Evolutionary conservation across 805 yeast species (phyloP).

Genomic region (Saccharomycopsis lassenensis): DNA sequence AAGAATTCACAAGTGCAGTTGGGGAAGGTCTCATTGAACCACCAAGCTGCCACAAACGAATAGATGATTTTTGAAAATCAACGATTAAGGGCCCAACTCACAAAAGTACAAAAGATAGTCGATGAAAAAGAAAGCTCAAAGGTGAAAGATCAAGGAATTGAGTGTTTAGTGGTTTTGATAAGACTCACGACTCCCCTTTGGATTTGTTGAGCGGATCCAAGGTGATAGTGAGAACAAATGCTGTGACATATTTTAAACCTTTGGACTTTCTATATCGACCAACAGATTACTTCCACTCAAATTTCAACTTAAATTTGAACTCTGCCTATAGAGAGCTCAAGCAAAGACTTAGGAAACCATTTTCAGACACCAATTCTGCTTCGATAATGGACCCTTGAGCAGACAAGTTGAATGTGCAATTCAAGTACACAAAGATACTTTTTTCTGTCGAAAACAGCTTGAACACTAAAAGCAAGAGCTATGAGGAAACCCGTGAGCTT

Average conservation of each 20-base stretch:
- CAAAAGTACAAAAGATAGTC: no score
- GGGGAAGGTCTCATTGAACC: no score
- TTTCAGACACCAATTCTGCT: slow-evolving; percentile 2
- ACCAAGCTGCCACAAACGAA: no score
- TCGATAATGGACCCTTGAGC: slow-evolving; percentile 6
- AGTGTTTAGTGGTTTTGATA: no score
- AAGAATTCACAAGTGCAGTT: no score
- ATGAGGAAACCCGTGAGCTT: slow-evolving; percentile 1
- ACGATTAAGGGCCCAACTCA: no score
- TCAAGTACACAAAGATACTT: slow-evolving; percentile 6
- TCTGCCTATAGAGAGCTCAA: slow-evolving; percentile 6
- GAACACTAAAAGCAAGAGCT: slow-evolving; percentile 1
- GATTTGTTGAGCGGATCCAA: no score
- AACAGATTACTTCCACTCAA: not conserved
- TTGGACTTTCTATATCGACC: not conserved
- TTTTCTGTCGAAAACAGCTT: slow-evolving; percentile 1
- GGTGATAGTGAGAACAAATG: no score
- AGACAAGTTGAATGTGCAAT: slow-evolving; percentile 9
- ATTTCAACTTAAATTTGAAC: not conserved
- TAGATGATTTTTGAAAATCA: no score
- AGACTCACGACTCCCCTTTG: no score
- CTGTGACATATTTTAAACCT: slow-evolving; percentile 6
- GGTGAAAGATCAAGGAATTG: no score
- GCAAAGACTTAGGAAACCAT: slow-evolving; percentile 2
- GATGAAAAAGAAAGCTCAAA: no score